Base-by-base conservation (phyloP, 2,329 filamentous ascomycete species). In the Stachybotrys chlorohalonatus region DNA sequence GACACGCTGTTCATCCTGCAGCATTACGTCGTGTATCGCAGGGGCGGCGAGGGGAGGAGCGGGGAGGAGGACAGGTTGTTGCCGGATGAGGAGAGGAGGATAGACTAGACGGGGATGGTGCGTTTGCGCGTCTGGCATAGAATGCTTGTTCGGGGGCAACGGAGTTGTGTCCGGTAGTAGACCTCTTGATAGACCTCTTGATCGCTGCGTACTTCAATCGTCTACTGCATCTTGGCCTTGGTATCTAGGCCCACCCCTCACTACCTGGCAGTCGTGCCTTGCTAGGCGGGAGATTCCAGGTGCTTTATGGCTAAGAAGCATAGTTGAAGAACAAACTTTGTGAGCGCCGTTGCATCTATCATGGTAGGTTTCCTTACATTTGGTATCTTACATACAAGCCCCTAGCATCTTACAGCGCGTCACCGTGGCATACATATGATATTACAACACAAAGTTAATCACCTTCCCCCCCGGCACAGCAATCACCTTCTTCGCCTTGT, bases 1-100 rank as follows among this genome's bases (percentile, higher is more conserved):
- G 93, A 97, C 67, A 59, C 87, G 36, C 76, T 96, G 51, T 97
- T 97, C 67, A 86, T 97, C 52, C 65, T 81, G 5, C 94, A 99
- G 73, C 94, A 97, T 71, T 97, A 92, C 63, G 74, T 92, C 42
- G 69, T 96, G 17, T 97, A 96, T 55, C 63, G 66, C 30, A 53
- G 55, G 24, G 24, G 47, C 51, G 17, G 54, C 56, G 30, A 53
- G 55, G 47, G 53, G 47, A 52, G 52, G 30, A 49, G 51, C 7
- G 52, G 52, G 11, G 57, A 59, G 17, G 57, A 57, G 7, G 64
- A 68, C 52, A 58, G 66, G 1, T 53, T 71, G 56, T 56, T 72
- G 17, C 53, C 53, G 5, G 66, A 65, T 6, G 64, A 68, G 51
- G 64, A 68, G 59, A 59, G 65, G 47, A 60, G 60, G 57, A 54